Conservation (phyloP, 2,329 filamentous ascomycete species). For the Metarhizium sp. region DNA sequence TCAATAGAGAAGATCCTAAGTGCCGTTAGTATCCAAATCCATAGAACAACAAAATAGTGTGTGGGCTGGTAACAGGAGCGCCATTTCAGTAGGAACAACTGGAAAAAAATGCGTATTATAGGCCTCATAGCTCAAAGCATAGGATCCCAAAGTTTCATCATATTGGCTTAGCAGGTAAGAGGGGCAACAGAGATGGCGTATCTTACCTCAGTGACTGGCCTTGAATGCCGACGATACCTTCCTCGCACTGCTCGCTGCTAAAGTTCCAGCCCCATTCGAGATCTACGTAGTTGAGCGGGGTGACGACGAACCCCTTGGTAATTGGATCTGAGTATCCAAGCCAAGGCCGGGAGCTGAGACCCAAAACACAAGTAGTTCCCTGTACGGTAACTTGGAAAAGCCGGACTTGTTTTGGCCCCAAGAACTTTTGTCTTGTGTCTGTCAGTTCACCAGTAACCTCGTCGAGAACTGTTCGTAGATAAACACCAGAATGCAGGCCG, state of each 20-base stretch:
- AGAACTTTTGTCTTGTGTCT: conserved; percentile 87
- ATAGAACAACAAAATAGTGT: background rate
- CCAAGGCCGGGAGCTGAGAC: conserved; percentile 90
- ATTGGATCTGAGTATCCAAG: conserved; percentile 86
- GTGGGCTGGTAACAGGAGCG: conserved; percentile 11
- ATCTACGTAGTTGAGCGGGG: conserved; percentile 77
- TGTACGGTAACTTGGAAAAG: conserved; percentile 88
- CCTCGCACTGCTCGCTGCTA: conserved; percentile 84
- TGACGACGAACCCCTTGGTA: conserved; percentile 82
- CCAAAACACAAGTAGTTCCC: conserved; percentile 75
- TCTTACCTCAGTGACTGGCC: conserved; percentile 76
- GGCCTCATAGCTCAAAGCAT: conserved; percentile 46
- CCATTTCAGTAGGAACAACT: conserved; percentile 96
- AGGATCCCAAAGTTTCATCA: conserved; percentile 60
- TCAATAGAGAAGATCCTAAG: conserved; percentile 81
- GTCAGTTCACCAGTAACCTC: conserved; percentile 93
- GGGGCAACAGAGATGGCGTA: conserved; percentile 13
- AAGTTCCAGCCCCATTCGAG: conserved; percentile 96
- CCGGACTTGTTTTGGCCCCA: conserved; percentile 83
- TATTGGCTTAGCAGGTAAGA: conserved; percentile 35
- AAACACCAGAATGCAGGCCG: conserved; percentile 89
- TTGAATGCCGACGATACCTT: conserved; percentile 91
- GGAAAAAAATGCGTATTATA: conserved; percentile 45
- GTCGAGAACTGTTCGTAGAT: conserved; percentile 88
- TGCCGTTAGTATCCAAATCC: conserved; percentile 3